A percentile compares a stretch with the other conserved stretches of the same genome.
Evolutionary conservation across 2,329 filamentous ascomycete species (phyloP).

Genomic region (Hymenoscyphus repandus): DNA sequence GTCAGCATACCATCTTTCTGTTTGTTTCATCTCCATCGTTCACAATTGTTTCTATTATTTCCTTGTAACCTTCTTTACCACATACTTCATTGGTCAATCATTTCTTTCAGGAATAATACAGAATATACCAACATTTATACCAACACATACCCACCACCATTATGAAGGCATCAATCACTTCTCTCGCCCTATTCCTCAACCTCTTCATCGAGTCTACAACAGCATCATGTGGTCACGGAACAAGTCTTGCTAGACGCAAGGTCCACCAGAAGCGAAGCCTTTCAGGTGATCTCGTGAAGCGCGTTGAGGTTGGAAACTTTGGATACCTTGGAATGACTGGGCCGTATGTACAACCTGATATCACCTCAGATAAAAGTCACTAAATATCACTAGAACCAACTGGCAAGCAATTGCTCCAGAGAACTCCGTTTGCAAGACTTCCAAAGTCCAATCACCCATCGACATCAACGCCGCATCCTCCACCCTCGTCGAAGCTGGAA

Average conservation of each 20-base stretch:
- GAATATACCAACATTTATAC: neutral
- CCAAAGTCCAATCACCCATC: slow-evolving; percentile 18
- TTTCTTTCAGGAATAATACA: neutral
- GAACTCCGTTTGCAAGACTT: slow-evolving; percentile 12
- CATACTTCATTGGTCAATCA: neutral
- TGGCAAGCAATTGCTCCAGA: slow-evolving; percentile 13
- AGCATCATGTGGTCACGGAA: slow-evolving; percentile 20
- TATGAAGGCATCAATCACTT: slow-evolving; percentile 4
- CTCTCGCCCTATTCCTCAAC: slow-evolving; percentile 4
- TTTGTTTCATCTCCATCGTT: too few species aligned
- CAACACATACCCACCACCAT: neutral
- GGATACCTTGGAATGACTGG: slow-evolving; percentile 17
- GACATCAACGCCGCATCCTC: slow-evolving; percentile 9
- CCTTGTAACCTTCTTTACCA: neutral
- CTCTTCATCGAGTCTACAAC: slow-evolving; percentile 9
- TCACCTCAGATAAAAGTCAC: neutral
- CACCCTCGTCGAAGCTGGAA: slow-evolving; percentile 3
- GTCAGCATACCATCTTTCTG: too few species aligned
- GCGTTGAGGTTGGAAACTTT: slow-evolving; percentile 13
- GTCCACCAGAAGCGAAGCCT: slow-evolving; percentile 8
- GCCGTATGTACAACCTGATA: slow-evolving; percentile 13
- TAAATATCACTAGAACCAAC: slow-evolving; percentile 8
- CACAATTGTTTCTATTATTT: too few species aligned
- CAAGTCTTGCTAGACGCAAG: slow-evolving; percentile 13
- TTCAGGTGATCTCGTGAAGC: slow-evolving; percentile 3